Base-by-base conservation (phyloP, 1,284 basidiomycete species). In the Psilocybe mexicana region DNA sequence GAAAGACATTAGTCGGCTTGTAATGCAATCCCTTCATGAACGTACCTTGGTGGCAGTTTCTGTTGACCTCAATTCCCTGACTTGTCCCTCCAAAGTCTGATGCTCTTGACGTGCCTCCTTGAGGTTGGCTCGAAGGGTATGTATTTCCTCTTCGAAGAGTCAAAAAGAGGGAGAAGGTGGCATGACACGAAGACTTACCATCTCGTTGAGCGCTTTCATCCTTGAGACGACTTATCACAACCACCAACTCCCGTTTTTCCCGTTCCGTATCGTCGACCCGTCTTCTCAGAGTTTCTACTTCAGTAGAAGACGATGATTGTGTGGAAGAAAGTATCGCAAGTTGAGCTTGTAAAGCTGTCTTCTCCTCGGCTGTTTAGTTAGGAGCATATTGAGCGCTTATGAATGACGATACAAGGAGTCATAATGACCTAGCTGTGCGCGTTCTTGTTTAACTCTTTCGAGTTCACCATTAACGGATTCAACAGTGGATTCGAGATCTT, bases 181-280 rank as follows among this genome's bases (percentile, higher is more conserved):
- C 26, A 40, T 7, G 35, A 28, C 50, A 3, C 4, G 50, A 14
- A 1, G 30, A 61, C 72, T 52, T 54, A 88, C 87, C 87, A 65
- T 92, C 88, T 54, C 86, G 81, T 66, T 89, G 84, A 12, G 79
- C 66, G 48, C 78, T 75, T 62, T 93, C 91, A 63, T 89, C 84
- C 69, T 89, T 87, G 58, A 91, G 69, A 53, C 89, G 80, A 69
- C 85, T 90, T 8, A 93, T 82, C 25, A 91, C 86, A 40, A 79
- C 80, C 40, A 94, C 76, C 51, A 93, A 79, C 61, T 92, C 90
- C 28, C 90, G 82, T 70, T 93, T 93, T 75, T 93, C 92, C 46
- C 86, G 79, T 63, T 93, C 90, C 1, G 81, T 80, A 64, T 92
- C 87, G 4, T 90, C 86, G 2, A 89, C 75, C 38, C 83, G 81